Percentiles rank a stretch among this genome's conserved stretches.
Evolutionary conservation across 352 stramenopile genomes (phyloP).

Genomic region (Aphanomyces cochlioides): DNA sequence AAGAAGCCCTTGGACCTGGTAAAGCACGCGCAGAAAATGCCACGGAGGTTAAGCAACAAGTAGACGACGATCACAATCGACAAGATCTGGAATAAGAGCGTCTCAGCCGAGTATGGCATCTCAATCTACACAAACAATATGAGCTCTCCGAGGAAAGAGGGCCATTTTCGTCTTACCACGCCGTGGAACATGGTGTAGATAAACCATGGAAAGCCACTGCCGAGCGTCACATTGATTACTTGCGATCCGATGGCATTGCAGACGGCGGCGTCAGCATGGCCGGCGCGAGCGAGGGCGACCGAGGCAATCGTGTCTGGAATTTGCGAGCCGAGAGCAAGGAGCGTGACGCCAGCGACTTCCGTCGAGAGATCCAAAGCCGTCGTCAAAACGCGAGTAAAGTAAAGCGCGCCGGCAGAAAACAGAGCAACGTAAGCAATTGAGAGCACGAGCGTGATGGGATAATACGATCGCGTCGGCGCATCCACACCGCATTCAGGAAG

Average conservation of each 20-base stretch:
- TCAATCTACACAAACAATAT: slow-evolving; percentile 14
- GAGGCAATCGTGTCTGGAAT: slow-evolving; percentile 80
- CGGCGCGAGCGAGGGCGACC: slow-evolving; percentile 70
- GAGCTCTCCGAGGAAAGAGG: not conserved
- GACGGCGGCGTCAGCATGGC: slow-evolving; percentile 77
- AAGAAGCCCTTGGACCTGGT: slow-evolving; percentile 30
- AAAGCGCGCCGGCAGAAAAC: slow-evolving; percentile 69
- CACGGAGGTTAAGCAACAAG: slow-evolving; percentile 26
- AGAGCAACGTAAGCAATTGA: slow-evolving; percentile 73
- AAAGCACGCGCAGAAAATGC: slow-evolving; percentile 27
- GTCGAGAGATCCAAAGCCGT: slow-evolving; percentile 38
- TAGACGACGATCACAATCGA: slow-evolving; percentile 27
- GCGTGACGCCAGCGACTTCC: slow-evolving; percentile 71
- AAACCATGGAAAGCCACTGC: slow-evolving; percentile 70
- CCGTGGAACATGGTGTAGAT: slow-evolving; percentile 71
- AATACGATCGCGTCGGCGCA: slow-evolving; percentile 32
- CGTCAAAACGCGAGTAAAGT: slow-evolving; percentile 53
- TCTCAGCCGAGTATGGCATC: slow-evolving; percentile 20
- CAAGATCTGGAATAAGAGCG: slow-evolving; percentile 18
- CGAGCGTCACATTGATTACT: slow-evolving; percentile 82
- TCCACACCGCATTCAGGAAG: slow-evolving; percentile 59
- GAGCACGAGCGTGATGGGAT: slow-evolving; percentile 56
- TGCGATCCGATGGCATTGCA: slow-evolving; percentile 82
- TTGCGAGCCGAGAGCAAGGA: slow-evolving; percentile 72
- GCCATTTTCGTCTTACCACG: not conserved